A percentile compares a stretch with the other conserved stretches of the same genome.
Evolutionary conservation across 305 asterid genomes (phyloP).

Genomic region (Fraxinus latifolia): DNA sequence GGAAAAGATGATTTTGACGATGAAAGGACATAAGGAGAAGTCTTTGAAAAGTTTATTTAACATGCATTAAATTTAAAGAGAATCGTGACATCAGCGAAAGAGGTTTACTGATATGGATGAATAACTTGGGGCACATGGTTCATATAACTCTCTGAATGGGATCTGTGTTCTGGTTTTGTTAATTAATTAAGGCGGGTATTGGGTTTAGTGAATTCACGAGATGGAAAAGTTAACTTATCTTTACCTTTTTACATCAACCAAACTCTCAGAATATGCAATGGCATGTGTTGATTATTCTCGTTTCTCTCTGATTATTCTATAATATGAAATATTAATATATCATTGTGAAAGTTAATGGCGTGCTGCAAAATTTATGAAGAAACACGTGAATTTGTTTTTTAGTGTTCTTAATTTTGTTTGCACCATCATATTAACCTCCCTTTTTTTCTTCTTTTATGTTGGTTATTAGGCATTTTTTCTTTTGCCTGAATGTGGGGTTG

Average conservation of each 20-base stretch:
- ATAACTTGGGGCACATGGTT: not conserved
- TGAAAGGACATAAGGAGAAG: not conserved
- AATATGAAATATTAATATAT: not conserved
- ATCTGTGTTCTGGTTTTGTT: not conserved
- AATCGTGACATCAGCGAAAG: not conserved
- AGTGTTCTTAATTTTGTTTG: not conserved
- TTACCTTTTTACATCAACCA: not conserved
- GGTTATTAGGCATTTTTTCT: not conserved
- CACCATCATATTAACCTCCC: not conserved
- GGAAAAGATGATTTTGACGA: not conserved
- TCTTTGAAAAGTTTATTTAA: not conserved
- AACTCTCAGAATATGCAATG: not conserved
- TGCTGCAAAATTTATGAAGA: not conserved
- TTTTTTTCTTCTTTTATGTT: not conserved
- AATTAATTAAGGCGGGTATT: not conserved
- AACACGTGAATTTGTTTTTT: not conserved
- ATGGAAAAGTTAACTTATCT: not conserved
- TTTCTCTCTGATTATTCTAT: conserved; percentile 16
- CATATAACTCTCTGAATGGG: not conserved
- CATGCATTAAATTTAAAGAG: not conserved
- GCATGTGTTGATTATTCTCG: not conserved
- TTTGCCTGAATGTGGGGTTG: not conserved
- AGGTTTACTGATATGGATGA: not conserved
- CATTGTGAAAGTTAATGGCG: not conserved
- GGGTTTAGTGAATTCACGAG: not conserved